Evolutionary conservation across 176 grass and related monocot genomes (phyloP).

Genomic region (Luzula sylvatica): DNA sequence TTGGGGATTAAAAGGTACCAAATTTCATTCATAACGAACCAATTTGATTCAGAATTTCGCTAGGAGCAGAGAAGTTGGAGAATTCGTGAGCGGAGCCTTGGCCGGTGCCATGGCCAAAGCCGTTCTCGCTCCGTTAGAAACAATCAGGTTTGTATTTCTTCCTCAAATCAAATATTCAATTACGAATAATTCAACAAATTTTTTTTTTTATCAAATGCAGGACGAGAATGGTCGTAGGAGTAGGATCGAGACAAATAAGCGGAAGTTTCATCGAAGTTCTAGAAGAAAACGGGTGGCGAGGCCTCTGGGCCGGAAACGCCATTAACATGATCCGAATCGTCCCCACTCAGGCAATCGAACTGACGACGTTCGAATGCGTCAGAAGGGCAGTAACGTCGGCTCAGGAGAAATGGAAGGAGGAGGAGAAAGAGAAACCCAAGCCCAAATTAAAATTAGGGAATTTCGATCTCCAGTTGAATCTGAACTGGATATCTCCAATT

Average conservation of each 20-base stretch:
- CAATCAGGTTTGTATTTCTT: conserved; percentile 42
- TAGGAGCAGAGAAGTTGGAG: conserved; percentile 44
- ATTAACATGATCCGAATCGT: conserved; percentile 77
- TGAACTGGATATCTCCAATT: conserved; percentile 46
- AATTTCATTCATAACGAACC: background rate
- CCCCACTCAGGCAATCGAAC: conserved; percentile 60
- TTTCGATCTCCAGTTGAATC: conserved; percentile 37
- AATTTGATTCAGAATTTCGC: conserved; percentile 40
- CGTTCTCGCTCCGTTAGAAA: conserved; percentile 78
- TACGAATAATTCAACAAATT: conserved; percentile 4
- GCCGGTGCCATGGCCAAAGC: conserved; percentile 90
- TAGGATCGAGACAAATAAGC: conserved; percentile 61
- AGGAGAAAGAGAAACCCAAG: conserved; percentile 36
- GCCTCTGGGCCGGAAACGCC: conserved; percentile 75
- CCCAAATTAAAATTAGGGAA: conserved; percentile 37
- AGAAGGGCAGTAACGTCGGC: conserved; percentile 45
- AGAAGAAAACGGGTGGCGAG: conserved; percentile 56
- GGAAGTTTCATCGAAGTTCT: conserved; percentile 57
- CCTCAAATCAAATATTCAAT: background rate
- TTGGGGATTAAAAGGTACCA: background rate
- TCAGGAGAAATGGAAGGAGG: conserved; percentile 49
- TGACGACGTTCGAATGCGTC: conserved; percentile 59
- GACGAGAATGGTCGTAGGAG: conserved; percentile 87
- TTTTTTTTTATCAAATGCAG: conserved; percentile 20
- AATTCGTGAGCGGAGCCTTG: conserved; percentile 79